Base-by-base conservation (phyloP, 2,329 filamentous ascomycete genomes). In the Neofusicoccum cordaticola region DNA sequence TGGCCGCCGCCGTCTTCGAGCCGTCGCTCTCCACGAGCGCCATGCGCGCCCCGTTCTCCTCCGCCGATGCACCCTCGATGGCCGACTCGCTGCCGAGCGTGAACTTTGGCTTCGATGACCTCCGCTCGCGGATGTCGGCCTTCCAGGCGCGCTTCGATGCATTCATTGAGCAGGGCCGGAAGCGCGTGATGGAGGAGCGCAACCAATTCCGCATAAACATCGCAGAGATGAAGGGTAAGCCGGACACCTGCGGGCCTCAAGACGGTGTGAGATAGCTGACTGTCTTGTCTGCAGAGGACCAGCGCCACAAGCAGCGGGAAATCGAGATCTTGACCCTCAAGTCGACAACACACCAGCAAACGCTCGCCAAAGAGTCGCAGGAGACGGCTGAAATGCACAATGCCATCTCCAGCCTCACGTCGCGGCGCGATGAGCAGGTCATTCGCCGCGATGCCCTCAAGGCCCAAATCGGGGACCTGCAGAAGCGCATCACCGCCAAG, bases 81-180 rank as follows among this genome's bases (percentile, higher is more conserved):
- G 89, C 88, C 47, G 90, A 93, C 75, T 87, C 87, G 57, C 86
- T 99, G 8, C 95, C 95, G 41, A 91, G 85, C 75, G 91, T 96
- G 77, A 93, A 97, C 78, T 98, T 99, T 77, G 93, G 93, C 65
- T 98, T 98, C 77, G 93, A 98, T 71, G 92, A 97, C 70, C 80
- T 99, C 74, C 93, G 94, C 79, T 92, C 94, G 73, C 91, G 93
- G 79, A 98, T 99, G 95, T 86, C 89, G 62, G 92, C 91, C 68
- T 99, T 99, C 76, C 97, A 91, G 0, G 85, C 87, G 8, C 90
- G 88, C 71, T 99, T 99, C 71, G 95, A 99, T 75, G 88, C 89
- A 0, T 98, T 97, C 71, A 97, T 99, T 68, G 94, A 97, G 73
- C 88, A 91, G 68, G 93, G 93, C 0, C 86, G 94, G 57, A 96